Evolutionary conservation across 108 stramenopile genomes (phyloP), one percentile per base, ranked within the genome.

Genomic region (Fistulifera pelliculosa): DNA sequence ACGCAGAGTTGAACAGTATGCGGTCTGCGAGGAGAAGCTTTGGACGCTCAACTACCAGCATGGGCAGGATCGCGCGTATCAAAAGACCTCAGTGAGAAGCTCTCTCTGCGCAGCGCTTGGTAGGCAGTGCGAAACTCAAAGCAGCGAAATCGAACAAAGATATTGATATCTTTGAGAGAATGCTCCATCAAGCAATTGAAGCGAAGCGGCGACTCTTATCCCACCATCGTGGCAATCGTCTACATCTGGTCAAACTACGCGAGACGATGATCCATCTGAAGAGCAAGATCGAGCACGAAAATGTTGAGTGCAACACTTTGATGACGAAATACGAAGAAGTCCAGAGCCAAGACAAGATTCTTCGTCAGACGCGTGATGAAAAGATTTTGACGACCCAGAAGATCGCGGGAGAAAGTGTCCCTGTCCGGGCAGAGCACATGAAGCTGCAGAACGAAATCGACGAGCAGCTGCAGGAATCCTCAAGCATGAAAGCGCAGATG

Each of bases 41-140:
- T 79, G 72, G 54, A 42, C 66, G 19, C 58, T 78, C 63, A 91
- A 85, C 52, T 85, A 73, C 65, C 51, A 65, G n/a, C 80, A 82
- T 64, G 89, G 85, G 17, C 68, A 77, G 31, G 49, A 70, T 41
- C 73, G 85, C 19, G 77, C 75, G 11, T 74, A 84, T 40, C 71
- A 80, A 14, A 55, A 17, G 73, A 78, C 25, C 58, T 62, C 22
- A 70, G 66, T 16, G 74, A 84, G 2, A 54, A 81, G 38, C 70
- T 90, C 14, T 68, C 71, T 24, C 22, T 26, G 26, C 24, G 4
- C 49, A 50, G 15, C 23, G 15, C 23, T 19, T 26, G 28, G 39
- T 54, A n/a, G 16, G 19, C 2, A 38, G 19, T 12, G 21, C 35
- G 54, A 19, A 21, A 16, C 18, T 3, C 15, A 54, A 38, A 27